phyloP scores from a whole-genome alignment of 306 rosid species.

The Quercus robur region DNA sequence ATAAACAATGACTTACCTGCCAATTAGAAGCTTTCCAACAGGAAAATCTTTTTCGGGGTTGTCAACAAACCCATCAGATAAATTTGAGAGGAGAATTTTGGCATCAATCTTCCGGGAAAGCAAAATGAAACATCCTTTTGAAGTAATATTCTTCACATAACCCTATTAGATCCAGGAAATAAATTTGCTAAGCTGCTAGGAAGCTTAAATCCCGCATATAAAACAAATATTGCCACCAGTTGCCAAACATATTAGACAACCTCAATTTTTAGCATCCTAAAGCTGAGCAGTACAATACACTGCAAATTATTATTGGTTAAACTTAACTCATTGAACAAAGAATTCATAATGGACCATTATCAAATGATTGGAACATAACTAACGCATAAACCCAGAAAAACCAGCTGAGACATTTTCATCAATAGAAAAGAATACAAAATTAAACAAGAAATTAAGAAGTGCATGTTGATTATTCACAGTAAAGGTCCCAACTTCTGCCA shows the following conservation, averaged over 20 bases:
- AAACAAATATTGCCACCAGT: neutral
- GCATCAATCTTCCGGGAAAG: constrained; percentile 88
- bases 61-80: constrained; percentile 63
- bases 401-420: neutral
- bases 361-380: neutral
- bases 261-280: neutral
- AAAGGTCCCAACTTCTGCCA: neutral
- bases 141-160: constrained; percentile 68
- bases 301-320: too few species aligned
- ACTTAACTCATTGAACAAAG: neutral
- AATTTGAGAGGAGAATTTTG: constrained; percentile 73
- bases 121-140: constrained; percentile 84
- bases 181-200: constrained; percentile 9
- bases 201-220: neutral
- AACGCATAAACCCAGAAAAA: neutral
- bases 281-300: too few species aligned
- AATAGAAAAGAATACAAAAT: neutral
- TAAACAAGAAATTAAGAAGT: neutral
- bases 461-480: neutral
- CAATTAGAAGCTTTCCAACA: constrained; percentile 74
- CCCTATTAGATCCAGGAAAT: constrained; percentile 45
- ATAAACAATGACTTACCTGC: constrained; percentile 48
- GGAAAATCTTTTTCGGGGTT: constrained; percentile 75
- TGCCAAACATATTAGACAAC: too few species aligned
- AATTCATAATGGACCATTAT: neutral